These are phyloP conservation scores for Aspergillus campestris DNA, from an alignment of 495 filamentous ascomycete species.

Conservation along the genomic window DNA sequence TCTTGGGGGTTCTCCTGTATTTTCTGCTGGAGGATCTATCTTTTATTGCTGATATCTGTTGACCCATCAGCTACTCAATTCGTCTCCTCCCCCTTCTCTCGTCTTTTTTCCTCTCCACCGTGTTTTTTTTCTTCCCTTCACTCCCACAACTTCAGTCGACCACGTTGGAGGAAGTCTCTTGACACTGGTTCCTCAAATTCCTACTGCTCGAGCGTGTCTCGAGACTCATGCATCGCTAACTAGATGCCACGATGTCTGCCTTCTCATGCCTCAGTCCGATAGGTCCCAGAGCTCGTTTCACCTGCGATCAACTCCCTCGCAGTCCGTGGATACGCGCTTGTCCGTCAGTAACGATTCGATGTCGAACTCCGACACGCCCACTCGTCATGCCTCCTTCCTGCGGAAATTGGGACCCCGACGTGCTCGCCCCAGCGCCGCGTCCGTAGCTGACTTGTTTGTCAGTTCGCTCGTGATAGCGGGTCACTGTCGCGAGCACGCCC, in stretches of 20 bases:
- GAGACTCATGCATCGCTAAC: conserved; percentile 33
- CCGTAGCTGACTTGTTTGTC: conserved; percentile 51
- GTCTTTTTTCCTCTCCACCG: background rate
- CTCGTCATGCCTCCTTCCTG: conserved; percentile 21
- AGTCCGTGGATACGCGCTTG: conserved; percentile 36
- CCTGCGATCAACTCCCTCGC: conserved; percentile 39
- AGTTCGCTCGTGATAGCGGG: conserved; percentile 55
- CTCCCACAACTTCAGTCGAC: background rate
- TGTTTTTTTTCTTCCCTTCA: conserved; percentile 1
- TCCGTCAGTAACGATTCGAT: conserved; percentile 21
- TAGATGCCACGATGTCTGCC: conserved; percentile 51
- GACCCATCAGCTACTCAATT: no score
- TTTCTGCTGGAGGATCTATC: no score
- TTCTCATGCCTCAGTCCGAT: conserved; percentile 56
- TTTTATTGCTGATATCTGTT: no score
- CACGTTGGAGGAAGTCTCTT: conserved; percentile 7
- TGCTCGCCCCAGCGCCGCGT: conserved; percentile 32
- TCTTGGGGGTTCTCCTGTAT: no score
- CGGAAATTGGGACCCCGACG: conserved; percentile 31
- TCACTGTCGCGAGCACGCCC: conserved; percentile 50
- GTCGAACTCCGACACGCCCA: conserved; percentile 20
- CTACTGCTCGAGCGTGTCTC: conserved; percentile 13
- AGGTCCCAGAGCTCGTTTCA: conserved; percentile 44
- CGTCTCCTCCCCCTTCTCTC: background rate
- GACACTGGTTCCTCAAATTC: conserved; percentile 3